Base-by-base conservation (phyloP, 2,329 filamentous ascomycete genomes). In the Eutypa lata region DNA sequence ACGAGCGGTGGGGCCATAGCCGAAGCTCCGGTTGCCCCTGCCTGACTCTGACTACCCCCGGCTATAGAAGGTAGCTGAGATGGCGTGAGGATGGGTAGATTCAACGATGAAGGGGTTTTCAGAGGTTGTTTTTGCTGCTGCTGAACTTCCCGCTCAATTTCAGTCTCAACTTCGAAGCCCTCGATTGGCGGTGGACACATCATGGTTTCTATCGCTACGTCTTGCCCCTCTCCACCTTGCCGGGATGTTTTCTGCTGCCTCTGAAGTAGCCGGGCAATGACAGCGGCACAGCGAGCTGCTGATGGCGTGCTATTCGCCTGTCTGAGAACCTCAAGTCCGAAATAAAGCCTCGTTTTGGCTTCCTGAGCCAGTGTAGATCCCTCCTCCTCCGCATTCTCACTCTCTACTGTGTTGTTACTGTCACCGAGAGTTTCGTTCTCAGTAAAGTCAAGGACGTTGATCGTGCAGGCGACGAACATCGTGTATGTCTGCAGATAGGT, bases 391-490 rank as follows among this genome's bases (percentile, higher is more conserved):
- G 7, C n/a, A 6, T 38, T 14, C n/a, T 38, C 35, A 18, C 7
- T 18, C 13, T n/a, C n/a, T n/a, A n/a, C n/a, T n/a, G 35, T 6
- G 35, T 38, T 38, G 35, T 18, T 14, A 16, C 35, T 31, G 0
- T 47, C 53, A 14, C 37, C 3, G 1, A 26, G 7, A n/a, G 6
- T 38, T 43, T 52, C 49, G 24, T 52, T 54, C 16, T 54, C 53
- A 18, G 47, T 50, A 33, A 54, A 52, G 19, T 54, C 53, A 13
- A 54, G 53, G 24, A 54, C 53, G 42, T 54, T 54, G 24, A 54
- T 49, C 13, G 53, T 54, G 47, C 46, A 54, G 21, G 49, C 53
- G 43, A 54, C 53, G 24, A 54, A 54, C 21, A 54, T 13, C 2
- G 53, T 54, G 19, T 54, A 54, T 2, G 53, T 54, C 35, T 54